Conservation (phyloP, 2,329 filamentous ascomycete species). For the Venturia pyrina region DNA sequence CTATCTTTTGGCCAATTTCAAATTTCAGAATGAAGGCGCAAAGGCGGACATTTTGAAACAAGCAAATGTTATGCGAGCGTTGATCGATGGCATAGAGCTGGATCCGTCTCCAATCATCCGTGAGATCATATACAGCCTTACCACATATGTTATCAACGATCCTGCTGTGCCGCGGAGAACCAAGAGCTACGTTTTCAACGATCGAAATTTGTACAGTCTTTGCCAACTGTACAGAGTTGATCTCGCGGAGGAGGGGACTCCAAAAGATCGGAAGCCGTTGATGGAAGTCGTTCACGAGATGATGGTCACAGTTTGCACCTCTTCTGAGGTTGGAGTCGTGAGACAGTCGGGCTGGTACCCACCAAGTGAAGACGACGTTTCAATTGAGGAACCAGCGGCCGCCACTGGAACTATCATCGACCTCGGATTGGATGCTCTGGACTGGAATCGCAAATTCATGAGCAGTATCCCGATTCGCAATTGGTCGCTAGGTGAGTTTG, state of each 20-base stretch:
- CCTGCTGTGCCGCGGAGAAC: constrained; percentile 50
- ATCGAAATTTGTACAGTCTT: constrained; percentile 51
- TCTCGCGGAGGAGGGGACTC: constrained; percentile 25
- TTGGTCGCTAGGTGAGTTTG: constrained; percentile 65
- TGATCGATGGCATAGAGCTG: constrained; percentile 67
- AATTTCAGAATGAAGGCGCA: constrained; percentile 63
- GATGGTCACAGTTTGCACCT: constrained; percentile 65
- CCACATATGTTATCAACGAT: constrained; percentile 42
- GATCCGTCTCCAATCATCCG: constrained; percentile 67
- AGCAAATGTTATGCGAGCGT: constrained; percentile 53
- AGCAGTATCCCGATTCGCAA: constrained; percentile 68
- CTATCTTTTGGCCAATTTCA: constrained; percentile 70
- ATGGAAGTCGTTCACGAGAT: constrained; percentile 65
- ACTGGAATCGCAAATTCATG: constrained; percentile 58
- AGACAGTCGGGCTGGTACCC: constrained; percentile 79
- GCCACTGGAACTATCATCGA: constrained; percentile 42
- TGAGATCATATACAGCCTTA: constrained; percentile 63
- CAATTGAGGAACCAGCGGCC: background rate
- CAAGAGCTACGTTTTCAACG: constrained; percentile 68
- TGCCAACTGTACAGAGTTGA: constrained; percentile 9
- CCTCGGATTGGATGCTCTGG: constrained; percentile 57
- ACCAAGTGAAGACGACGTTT: constrained; percentile 39
- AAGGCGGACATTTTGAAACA: constrained; percentile 78
- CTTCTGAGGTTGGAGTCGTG: constrained; percentile 60
- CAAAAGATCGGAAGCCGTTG: constrained; percentile 43